Evolutionary conservation across 164 flowering plant species (phyloP).

Genomic region (Platanus orientalis): DNA sequence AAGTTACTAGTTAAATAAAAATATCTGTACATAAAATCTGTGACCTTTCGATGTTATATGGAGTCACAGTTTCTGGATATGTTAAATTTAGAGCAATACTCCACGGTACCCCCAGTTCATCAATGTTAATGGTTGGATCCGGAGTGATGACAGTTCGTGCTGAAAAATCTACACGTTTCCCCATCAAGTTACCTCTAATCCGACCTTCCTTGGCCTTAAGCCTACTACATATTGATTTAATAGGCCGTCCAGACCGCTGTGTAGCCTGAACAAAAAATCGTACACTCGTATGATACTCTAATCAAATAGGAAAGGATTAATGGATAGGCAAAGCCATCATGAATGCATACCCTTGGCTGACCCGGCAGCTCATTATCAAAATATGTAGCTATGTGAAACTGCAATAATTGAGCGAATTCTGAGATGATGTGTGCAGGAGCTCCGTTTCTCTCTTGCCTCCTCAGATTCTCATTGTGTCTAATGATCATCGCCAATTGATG

Average conservation of each 20-base stretch:
- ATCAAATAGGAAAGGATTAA: background rate
- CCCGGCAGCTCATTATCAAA: constrained; percentile 99
- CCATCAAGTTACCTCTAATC: constrained; percentile 98
- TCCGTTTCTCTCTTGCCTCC: constrained; percentile 91
- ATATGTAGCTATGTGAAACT: constrained; percentile 96
- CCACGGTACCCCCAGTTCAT: constrained; percentile 98
- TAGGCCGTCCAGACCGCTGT: constrained; percentile 94
- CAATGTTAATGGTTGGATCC: constrained; percentile 95
- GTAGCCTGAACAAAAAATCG: constrained; percentile 62
- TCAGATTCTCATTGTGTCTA: constrained; percentile 89
- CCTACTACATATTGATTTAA: constrained; percentile 95
- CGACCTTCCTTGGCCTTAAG: constrained; percentile 99
- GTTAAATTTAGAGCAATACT: constrained; percentile 96
- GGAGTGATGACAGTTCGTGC: constrained; percentile 98
- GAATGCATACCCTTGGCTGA: constrained; percentile 77
- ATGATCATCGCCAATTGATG: constrained; percentile 97
- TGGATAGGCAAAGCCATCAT: background rate
- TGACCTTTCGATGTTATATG: constrained; percentile 96
- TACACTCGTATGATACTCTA: background rate
- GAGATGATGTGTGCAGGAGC: constrained; percentile 97
- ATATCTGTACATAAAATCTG: background rate
- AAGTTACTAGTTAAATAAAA: background rate
- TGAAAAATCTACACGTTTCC: constrained; percentile 97
- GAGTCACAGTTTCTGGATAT: constrained; percentile 98
- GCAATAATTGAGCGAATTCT: constrained; percentile 92